These are phyloP conservation scores for Amanita jacksonii DNA, from an alignment of 768 basidiomycete species.

Conservation along the genomic window DNA sequence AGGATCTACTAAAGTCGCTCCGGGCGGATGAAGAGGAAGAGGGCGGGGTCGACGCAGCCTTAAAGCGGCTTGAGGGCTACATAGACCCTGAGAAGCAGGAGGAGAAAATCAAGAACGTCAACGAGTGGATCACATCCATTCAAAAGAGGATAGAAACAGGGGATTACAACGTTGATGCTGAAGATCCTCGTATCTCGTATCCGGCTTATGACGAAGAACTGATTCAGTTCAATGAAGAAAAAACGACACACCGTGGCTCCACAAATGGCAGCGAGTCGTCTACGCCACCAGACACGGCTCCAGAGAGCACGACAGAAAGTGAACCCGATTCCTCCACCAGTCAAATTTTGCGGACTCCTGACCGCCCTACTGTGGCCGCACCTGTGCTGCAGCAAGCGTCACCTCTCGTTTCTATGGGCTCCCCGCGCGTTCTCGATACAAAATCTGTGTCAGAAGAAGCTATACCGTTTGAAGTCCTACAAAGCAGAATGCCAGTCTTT, in stretches of 20 bases:
- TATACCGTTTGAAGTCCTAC: slow-evolving; percentile 57
- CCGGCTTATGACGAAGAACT: slow-evolving; percentile 34
- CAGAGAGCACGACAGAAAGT: neutral
- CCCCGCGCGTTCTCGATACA: slow-evolving; percentile 26
- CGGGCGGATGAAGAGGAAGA: slow-evolving; percentile 57
- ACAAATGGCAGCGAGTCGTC: slow-evolving; percentile 5
- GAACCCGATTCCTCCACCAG: slow-evolving; percentile 1
- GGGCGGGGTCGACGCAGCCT: slow-evolving; percentile 77
- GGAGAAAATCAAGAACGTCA: slow-evolving; percentile 68
- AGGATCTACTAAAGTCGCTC: slow-evolving; percentile 64
- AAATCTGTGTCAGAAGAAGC: slow-evolving; percentile 51
- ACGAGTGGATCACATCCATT: slow-evolving; percentile 72
- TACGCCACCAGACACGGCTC: neutral
- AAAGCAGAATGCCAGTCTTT: slow-evolving; percentile 38
- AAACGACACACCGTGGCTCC: slow-evolving; percentile 13
- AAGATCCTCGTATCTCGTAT: slow-evolving; percentile 43
- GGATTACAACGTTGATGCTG: slow-evolving; percentile 44
- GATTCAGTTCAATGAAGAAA: slow-evolving; percentile 18
- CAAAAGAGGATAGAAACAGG: slow-evolving; percentile 56
- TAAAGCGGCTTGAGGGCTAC: slow-evolving; percentile 76
- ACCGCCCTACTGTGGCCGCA: slow-evolving; percentile 13
- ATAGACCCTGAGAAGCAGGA: slow-evolving; percentile 65
- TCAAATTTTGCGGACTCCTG: neutral
- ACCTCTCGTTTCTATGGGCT: slow-evolving; percentile 20
- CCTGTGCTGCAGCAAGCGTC: slow-evolving; percentile 25